phyloP scores from a whole-genome alignment of 2,329 filamentous ascomycete genomes.

The Byssothecium circinans region DNA sequence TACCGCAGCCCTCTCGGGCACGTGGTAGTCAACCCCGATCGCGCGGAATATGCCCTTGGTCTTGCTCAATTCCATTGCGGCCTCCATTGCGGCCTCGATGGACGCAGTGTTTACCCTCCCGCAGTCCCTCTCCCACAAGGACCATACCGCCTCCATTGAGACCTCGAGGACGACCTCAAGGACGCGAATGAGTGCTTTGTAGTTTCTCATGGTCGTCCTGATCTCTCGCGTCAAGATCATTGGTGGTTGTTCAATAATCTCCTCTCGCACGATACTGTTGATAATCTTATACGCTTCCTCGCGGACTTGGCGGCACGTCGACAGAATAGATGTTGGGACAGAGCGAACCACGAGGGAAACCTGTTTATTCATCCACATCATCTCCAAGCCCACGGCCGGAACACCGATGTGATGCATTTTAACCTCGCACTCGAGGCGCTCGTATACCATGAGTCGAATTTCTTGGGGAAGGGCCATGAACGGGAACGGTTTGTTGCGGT shows the following conservation, averaged over 20 bases:
- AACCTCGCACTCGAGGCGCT: neutral
- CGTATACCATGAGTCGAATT: neutral
- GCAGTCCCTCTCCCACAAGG: too few species aligned
- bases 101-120: too few species aligned
- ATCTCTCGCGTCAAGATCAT: too few species aligned
- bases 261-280: neutral
- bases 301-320: neutral
- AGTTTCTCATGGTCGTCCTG: too few species aligned
- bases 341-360: neutral
- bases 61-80: neutral
- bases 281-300: neutral
- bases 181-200: too few species aligned
- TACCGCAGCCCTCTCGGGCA: neutral
- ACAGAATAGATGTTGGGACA: neutral
- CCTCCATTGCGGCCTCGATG: too few species aligned
- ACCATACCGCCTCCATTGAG: too few species aligned
- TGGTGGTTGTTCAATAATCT: too few species aligned
- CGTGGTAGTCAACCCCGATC: neutral
- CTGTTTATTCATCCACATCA: neutral
- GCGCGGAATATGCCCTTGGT: neutral
- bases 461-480: neutral
- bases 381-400: neutral
- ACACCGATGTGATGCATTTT: too few species aligned
- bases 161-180: too few species aligned
- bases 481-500: neutral